Percentiles rank a stretch among this genome's conserved stretches.
phyloP scores from a whole-genome alignment of 139 green algal species.

The Edaphochlamys debaryana region DNA sequence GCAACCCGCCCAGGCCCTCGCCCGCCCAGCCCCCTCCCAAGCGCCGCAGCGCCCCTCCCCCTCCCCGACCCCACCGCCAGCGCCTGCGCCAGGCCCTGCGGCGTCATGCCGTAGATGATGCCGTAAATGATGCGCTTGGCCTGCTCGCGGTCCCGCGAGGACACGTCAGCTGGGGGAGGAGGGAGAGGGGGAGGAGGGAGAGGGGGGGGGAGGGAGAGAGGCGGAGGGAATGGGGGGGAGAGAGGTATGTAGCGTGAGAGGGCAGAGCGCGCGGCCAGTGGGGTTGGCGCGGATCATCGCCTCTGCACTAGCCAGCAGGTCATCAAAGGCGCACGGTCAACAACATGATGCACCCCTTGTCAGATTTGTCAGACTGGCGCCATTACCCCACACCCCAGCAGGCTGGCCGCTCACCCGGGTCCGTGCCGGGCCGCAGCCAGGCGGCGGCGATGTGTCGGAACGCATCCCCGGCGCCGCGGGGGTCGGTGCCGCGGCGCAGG shows the following conservation, averaged over 20 bases:
- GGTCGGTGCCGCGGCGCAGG: slow-evolving; percentile 44
- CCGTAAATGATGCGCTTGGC: slow-evolving; percentile 75
- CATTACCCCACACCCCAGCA: no score
- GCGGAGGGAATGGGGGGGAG: neutral
- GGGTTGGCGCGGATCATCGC: no score
- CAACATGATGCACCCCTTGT: no score
- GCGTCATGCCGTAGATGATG: slow-evolving; percentile 71
- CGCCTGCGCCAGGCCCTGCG: slow-evolving; percentile 31
- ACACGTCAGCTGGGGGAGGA: slow-evolving; percentile 19
- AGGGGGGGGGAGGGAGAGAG: neutral
- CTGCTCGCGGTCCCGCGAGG: slow-evolving; percentile 56
- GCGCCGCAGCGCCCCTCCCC: no score
- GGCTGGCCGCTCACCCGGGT: neutral
- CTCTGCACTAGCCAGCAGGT: no score
- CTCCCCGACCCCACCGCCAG: slow-evolving; percentile 9
- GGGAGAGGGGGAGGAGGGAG: neutral
- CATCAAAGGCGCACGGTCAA: no score
- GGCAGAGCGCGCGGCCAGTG: no score
- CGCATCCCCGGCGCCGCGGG: slow-evolving; percentile 49
- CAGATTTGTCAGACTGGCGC: no score
- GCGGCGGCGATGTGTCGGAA: slow-evolving; percentile 67
- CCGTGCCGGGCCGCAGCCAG: slow-evolving; percentile 36
- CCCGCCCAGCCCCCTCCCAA: no score
- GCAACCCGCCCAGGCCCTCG: no score
- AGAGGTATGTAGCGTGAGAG: no score